phyloP scores from a whole-genome alignment of 306 rosid species.

The Delonix regia region DNA sequence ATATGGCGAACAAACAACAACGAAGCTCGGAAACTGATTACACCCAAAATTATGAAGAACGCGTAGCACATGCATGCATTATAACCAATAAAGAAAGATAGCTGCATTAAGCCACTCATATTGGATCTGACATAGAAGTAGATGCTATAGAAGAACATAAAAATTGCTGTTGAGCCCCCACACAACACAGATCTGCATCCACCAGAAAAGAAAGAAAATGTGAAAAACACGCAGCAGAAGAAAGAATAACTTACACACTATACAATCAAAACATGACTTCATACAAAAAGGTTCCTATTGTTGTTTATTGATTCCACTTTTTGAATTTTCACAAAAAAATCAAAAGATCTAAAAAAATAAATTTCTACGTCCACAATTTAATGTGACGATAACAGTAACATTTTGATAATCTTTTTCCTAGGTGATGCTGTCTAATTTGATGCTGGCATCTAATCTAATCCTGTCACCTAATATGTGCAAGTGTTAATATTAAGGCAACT shows the following conservation, averaged over 20 bases:
- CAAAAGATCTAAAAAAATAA: background rate
- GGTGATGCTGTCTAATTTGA: background rate
- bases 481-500: constrained; percentile 4
- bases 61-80: constrained; percentile 64
- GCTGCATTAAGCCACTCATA: constrained; percentile 80
- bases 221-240: constrained; percentile 21
- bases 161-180: constrained; percentile 55
- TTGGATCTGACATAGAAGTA: constrained; percentile 71
- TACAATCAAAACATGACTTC: background rate
- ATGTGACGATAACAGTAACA: background rate
- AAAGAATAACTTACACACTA: background rate
- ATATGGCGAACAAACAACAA: constrained; percentile 69
- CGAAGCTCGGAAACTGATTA: constrained; percentile 70
- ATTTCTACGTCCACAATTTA: background rate
- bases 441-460: constrained; percentile 17
- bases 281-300: background rate
- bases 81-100: constrained; percentile 74
- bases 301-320: background rate
- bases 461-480: constrained; percentile 13
- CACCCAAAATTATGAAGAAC: constrained; percentile 48
- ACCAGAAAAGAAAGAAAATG: constrained; percentile 16
- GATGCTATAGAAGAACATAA: constrained; percentile 51
- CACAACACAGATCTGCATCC: constrained; percentile 73
- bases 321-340: background rate
- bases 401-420: background rate